Evolutionary conservation across 257 asterid species (phyloP).

Genomic region (Salvia hispanica): DNA sequence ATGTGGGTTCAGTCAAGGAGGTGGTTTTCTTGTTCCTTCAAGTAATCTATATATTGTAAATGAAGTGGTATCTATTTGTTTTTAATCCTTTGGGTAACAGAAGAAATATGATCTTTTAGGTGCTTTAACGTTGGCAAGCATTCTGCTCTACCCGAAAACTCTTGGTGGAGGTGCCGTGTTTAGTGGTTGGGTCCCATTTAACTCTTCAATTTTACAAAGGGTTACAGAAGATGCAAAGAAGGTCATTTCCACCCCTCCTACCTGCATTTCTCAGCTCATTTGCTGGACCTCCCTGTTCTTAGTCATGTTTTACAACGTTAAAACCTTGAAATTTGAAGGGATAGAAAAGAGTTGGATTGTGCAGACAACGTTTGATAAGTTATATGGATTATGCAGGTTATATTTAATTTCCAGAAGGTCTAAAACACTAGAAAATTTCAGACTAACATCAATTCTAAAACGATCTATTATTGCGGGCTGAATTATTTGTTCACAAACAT

Average conservation of each 20-base stretch:
- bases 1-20: constrained; percentile 99
- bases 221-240: constrained; percentile 72
- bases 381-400: neutral
- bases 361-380: too few relatives aligned
- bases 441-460: constrained; percentile 5
- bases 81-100: constrained; percentile 24
- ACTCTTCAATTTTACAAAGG: constrained; percentile 59
- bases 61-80: neutral
- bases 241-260: constrained; percentile 43
- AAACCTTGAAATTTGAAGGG: neutral
- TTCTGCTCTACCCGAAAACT: constrained; percentile 79
- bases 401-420: constrained; percentile 9
- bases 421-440: neutral
- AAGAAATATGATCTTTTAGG: constrained; percentile 44
- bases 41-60: neutral
- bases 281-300: neutral
- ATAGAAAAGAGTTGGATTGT: neutral
- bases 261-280: neutral
- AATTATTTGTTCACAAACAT: too few relatives aligned
- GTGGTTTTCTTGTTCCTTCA: constrained; percentile 37
- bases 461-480: too few relatives aligned
- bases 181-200: constrained; percentile 97
- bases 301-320: constrained; percentile 1
- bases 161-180: constrained; percentile 97
- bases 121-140: constrained; percentile 92